Evolutionary conservation across 23 red algal species (phyloP).

Genomic region (Gracilaria domingensis): DNA sequence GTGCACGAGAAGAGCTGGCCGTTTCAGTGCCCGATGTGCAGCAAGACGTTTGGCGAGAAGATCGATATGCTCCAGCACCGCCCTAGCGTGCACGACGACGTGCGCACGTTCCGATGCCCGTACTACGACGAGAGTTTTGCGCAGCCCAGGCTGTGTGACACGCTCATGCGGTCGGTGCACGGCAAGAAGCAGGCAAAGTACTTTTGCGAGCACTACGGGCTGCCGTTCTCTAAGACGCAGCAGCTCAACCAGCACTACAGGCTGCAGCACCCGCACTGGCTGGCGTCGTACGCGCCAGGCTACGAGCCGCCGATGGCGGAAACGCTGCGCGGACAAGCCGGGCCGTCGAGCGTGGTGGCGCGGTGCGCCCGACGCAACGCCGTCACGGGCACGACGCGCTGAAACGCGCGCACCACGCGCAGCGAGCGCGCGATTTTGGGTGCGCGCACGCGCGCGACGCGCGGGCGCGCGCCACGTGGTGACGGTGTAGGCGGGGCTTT

Average conservation of each 20-base stretch:
- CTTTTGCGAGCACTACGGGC: conserved; percentile 66
- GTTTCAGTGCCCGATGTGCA: conserved; percentile 51
- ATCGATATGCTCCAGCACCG: conserved; percentile 65
- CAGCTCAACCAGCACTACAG: conserved; percentile 57
- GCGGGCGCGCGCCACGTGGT: not conserved
- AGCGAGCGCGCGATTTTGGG: not conserved
- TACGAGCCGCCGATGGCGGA: conserved; percentile 1
- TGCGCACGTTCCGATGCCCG: conserved; percentile 59
- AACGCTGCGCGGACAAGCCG: not conserved
- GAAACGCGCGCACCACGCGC: too few species aligned
- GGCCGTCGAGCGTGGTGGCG: not conserved
- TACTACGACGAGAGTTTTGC: conserved; percentile 56
- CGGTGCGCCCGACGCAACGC: not conserved
- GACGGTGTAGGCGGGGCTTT: too few species aligned
- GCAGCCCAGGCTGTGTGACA: conserved; percentile 59
- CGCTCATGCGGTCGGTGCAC: conserved; percentile 50
- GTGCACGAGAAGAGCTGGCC: conserved; percentile 73
- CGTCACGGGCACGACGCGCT: not conserved
- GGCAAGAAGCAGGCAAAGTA: conserved; percentile 71
- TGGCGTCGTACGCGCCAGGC: conserved; percentile 30
- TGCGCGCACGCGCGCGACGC: not conserved
- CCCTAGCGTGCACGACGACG: conserved; percentile 62
- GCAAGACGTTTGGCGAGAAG: conserved; percentile 71
- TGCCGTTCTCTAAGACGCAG: conserved; percentile 45
- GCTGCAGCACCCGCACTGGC: conserved; percentile 29